Evolutionary conservation across 176 grass and related monocot species (phyloP).

Genomic region (Hordeum marinum): DNA sequence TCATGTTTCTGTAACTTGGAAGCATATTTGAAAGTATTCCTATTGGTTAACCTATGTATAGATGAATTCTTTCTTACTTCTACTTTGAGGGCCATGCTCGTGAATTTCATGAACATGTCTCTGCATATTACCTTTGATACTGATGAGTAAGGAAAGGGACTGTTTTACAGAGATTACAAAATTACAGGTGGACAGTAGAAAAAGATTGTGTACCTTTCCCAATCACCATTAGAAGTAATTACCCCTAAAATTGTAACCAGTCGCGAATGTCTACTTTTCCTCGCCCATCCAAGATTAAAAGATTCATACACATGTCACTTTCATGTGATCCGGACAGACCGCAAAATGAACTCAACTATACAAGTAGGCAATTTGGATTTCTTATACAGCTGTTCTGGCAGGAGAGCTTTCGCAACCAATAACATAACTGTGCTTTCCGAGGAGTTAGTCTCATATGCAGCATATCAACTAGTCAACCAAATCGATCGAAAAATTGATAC

Average conservation of each 20-base stretch:
- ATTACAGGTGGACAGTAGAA: background rate
- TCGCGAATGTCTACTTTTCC: background rate
- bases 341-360: background rate
- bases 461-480: background rate
- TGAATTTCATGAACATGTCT: background rate
- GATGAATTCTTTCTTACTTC: conserved; percentile 43
- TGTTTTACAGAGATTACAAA: background rate
- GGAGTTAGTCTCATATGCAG: background rate
- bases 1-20: conserved; percentile 66
- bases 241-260: background rate
- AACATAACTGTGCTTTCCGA: background rate
- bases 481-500: background rate
- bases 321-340: background rate
- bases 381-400: background rate
- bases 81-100: background rate
- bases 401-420: background rate
- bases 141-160: too few species aligned
- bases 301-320: background rate
- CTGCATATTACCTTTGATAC: too few species aligned
- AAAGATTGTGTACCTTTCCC: background rate
- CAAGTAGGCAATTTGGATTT: background rate
- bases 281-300: background rate
- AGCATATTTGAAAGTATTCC: conserved; percentile 56
- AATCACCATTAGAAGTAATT: background rate
- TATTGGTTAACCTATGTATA: conserved; percentile 50